phyloP scores from a whole-genome alignment of 371 early-diverging fungal genomes.

The Apophysomyces trapeziformis region DNA sequence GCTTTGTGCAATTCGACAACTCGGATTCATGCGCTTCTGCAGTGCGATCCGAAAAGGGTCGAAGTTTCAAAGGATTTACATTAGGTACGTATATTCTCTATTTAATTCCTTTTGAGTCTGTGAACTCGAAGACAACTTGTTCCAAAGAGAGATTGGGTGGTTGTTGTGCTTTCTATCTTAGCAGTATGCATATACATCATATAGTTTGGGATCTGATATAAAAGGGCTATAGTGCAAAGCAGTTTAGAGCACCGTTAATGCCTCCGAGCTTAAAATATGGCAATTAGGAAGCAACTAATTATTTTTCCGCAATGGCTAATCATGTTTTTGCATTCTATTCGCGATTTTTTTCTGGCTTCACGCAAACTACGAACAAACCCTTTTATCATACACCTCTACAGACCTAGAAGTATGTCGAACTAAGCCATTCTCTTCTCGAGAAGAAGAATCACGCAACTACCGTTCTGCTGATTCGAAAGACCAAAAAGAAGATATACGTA shows the following conservation, averaged over 20 bases:
- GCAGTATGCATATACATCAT: not conserved
- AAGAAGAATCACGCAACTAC: not conserved
- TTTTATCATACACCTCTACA: not conserved
- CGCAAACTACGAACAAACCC: not conserved
- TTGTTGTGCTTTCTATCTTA: not conserved
- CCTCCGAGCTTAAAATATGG: too few species aligned
- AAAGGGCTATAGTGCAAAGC: too few species aligned
- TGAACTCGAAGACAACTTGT: not conserved
- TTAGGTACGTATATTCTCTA: slow-evolving; percentile 16
- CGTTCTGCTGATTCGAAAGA: not conserved
- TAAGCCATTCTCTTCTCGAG: slow-evolving; percentile 9
- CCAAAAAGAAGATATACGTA: not conserved
- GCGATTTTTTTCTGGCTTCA: not conserved
- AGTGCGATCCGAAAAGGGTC: slow-evolving; percentile 19
- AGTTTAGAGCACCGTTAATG: too few species aligned
- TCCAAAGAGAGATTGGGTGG: not conserved
- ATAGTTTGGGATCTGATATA: not conserved
- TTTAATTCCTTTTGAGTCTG: not conserved
- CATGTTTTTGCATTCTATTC: not conserved
- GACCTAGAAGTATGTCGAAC: slow-evolving; percentile 1
- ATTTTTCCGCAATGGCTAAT: not conserved
- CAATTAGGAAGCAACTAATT: too few species aligned
- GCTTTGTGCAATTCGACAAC: slow-evolving; percentile 23
- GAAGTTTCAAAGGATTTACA: slow-evolving; percentile 12
- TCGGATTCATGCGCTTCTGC: slow-evolving; percentile 16